Conservation (phyloP, 2,329 filamentous ascomycete species). For the Rhynchosporium agropyri region DNA sequence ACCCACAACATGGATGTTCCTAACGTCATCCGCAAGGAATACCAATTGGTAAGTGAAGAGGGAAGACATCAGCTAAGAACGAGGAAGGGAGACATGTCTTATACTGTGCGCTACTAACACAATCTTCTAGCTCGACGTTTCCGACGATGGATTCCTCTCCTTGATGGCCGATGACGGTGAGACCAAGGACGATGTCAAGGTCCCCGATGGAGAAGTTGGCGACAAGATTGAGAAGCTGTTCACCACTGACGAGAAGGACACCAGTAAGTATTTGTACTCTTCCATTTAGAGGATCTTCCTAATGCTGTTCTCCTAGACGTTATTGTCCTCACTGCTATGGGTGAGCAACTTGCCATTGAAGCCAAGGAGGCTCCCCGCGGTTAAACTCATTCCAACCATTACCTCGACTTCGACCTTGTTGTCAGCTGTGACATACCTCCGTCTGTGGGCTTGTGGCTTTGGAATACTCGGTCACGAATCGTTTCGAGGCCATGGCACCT, state of each 20-base stretch:
- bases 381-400: conserved; percentile 34
- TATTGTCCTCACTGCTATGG: conserved; percentile 93
- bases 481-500: conserved; percentile 39
- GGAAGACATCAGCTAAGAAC: background rate
- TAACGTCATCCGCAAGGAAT: conserved; percentile 87
- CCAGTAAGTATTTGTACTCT: conserved; percentile 67
- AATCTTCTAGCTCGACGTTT: conserved; percentile 76
- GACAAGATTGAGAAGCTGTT: conserved; percentile 84
- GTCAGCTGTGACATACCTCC: conserved; percentile 38
- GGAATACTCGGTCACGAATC: conserved; percentile 32
- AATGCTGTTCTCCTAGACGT: conserved; percentile 61
- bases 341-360: conserved; percentile 89
- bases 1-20: conserved; percentile 99
- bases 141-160: conserved; percentile 91
- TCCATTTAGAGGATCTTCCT: background rate
- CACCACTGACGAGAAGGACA: conserved; percentile 83
- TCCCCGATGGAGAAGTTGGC: conserved; percentile 87
- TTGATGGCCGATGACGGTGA: conserved; percentile 86
- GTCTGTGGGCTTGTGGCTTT: conserved; percentile 34
- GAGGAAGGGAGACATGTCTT: background rate
- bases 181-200: conserved; percentile 92
- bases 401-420: conserved; percentile 39
- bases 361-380: conserved; percentile 81
- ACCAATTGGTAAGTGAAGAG: conserved; percentile 77
- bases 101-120: conserved; percentile 9